These are phyloP conservation scores for Nitzschia inconspicua DNA, from an alignment of 108 stramenopile species.

Conservation along the genomic window DNA sequence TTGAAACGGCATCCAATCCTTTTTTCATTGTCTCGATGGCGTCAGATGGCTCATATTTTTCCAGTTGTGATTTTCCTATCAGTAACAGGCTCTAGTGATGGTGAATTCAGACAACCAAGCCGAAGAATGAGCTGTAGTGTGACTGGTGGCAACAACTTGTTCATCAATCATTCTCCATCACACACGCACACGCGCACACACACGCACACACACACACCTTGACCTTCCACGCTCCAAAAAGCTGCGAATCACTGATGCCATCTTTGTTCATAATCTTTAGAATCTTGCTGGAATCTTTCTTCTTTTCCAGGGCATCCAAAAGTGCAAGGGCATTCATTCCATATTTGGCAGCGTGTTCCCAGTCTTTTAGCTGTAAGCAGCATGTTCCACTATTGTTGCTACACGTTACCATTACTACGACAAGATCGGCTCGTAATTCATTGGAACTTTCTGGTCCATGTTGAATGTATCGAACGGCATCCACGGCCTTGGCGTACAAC, in stretches of 20 bases:
- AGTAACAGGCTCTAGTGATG: constrained; percentile 43
- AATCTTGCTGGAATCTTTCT: constrained; percentile 56
- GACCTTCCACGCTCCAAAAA: constrained; percentile 80
- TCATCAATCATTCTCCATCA: too few species aligned
- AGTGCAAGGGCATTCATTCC: constrained; percentile 62
- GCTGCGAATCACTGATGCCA: constrained; percentile 45
- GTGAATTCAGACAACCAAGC: not conserved
- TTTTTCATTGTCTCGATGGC: constrained; percentile 40
- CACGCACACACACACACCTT: constrained; percentile 11
- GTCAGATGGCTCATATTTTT: constrained; percentile 33
- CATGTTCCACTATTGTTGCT: constrained; percentile 84
- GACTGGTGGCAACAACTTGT: not conserved
- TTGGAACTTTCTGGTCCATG: constrained; percentile 58
- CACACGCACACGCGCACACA: not conserved
- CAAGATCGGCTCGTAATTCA: constrained; percentile 64
- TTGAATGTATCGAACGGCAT: constrained; percentile 77
- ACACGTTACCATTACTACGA: constrained; percentile 73
- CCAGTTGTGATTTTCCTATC: constrained; percentile 40
- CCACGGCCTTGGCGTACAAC: constrained; percentile 55
- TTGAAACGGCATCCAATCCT: constrained; percentile 32
- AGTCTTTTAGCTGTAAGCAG: constrained; percentile 43
- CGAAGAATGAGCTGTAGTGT: not conserved
- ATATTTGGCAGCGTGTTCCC: constrained; percentile 55
- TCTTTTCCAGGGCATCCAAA: constrained; percentile 60
- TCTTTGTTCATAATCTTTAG: constrained; percentile 48